Base-by-base conservation (phyloP, 208 protist genomes). In the Porcisia deanei region DNA sequence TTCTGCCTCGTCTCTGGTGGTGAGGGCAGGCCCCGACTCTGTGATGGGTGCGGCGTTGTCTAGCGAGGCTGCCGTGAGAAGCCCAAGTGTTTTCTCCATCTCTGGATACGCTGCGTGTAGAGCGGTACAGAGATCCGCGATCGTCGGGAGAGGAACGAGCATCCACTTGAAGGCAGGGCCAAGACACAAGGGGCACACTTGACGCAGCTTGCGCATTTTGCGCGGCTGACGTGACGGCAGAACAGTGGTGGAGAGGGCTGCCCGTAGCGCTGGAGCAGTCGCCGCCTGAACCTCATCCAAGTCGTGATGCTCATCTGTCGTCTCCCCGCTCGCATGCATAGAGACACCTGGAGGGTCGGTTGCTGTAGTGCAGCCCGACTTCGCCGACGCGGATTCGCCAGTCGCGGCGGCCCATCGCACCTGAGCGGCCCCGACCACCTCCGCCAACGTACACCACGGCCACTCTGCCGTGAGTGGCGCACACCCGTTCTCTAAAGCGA, bases 151-250 rank as follows among this genome's bases (percentile, higher is more conserved):
- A 22, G 81, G 63, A 49, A 88, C 74, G 37, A 92, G 81, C 65
- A 82, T 92, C 87, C 86, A 93, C 80, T 92, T 93, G 53, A 90
- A 87, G 2, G 89, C 91, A 18, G 91, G 91, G 16, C 71, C 83
- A 2, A 83, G 43, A 52, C 91, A 95, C 39, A 95, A 74, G 0
- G 91, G 91, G 73, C 91, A 95, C 64, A 61, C 41, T 43, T 84
- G 76, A 34, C 39, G 73, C 74, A 73, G 84, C 79, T 68, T 85
- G 65, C 63, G 79, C 4, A 49, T 68, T 83, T 70, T 74, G 12
- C 76, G 61, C 53, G 30, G 57, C 71, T 53, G 47, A 14, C 57
- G 65, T 30, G 70, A 43, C 20, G 16, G 58, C 41, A 6, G 61
- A 12, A 60, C 30, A 71, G 10, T 34, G 10, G 3, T 57, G 49